phyloP scores from a whole-genome alignment of 2,329 filamentous ascomycete species.

The Ceratocystis cubensis region DNA sequence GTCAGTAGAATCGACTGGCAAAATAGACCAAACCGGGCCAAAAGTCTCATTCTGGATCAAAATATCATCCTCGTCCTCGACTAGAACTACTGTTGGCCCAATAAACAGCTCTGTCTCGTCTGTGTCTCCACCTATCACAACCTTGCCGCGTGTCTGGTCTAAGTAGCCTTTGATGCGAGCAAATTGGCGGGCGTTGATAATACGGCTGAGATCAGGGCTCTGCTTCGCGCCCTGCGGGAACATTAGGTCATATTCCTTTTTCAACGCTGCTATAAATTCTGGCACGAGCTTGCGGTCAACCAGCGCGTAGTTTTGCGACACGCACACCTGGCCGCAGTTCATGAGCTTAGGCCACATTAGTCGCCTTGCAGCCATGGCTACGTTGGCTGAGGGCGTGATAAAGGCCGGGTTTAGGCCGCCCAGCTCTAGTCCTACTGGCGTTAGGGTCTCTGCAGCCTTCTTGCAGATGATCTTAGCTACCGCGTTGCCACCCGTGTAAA shows the following conservation, averaged over 20 bases:
- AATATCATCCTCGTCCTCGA: slow-evolving; percentile 60
- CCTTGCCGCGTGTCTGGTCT: slow-evolving; percentile 69
- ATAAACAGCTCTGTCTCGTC: slow-evolving; percentile 74
- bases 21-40: slow-evolving; percentile 77
- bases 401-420: slow-evolving; percentile 89
- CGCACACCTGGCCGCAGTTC: slow-evolving; percentile 82
- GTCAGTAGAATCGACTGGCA: slow-evolving; percentile 67
- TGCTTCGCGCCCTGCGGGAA: slow-evolving; percentile 69
- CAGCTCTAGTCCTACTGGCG: slow-evolving; percentile 78
- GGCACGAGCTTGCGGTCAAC: slow-evolving; percentile 63
- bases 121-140: slow-evolving; percentile 73
- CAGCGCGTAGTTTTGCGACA: slow-evolving; percentile 85
- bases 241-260: slow-evolving; percentile 58
- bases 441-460: slow-evolving; percentile 79
- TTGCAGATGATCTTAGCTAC: slow-evolving; percentile 81
- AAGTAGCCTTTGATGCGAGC: slow-evolving; percentile 79
- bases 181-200: slow-evolving; percentile 72
- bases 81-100: slow-evolving; percentile 82
- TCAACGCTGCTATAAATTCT: slow-evolving; percentile 61
- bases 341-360: slow-evolving; percentile 80
- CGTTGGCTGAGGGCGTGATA: slow-evolving; percentile 69
- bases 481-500: slow-evolving; percentile 71
- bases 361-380: slow-evolving; percentile 67
- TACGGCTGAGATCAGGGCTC: slow-evolving; percentile 66
- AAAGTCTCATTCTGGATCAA: slow-evolving; percentile 79